Conservation (phyloP, 1,139 yeast species). For the Eremothecium coryli region DNA sequence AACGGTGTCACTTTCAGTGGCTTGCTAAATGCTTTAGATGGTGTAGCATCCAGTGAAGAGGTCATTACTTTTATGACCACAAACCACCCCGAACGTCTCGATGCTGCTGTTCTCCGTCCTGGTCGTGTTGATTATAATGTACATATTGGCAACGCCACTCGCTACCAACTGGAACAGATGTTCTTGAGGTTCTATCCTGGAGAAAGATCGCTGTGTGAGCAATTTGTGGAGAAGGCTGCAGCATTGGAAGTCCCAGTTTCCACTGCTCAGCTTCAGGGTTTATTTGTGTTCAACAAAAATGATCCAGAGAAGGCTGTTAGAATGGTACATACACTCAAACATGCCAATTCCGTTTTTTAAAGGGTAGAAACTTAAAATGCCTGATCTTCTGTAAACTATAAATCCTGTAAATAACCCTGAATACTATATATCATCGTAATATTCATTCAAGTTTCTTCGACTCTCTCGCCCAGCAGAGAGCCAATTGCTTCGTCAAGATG, state of each 20-base stretch:
- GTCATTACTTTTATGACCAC: conserved; percentile 97
- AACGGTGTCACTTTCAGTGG: conserved; percentile 96
- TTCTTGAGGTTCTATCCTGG: conserved; percentile 78
- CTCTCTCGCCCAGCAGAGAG: conserved; percentile 8
- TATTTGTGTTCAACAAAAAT: conserved; percentile 85
- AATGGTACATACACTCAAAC: conserved; percentile 43
- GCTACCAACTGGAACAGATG: conserved; percentile 72
- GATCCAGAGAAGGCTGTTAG: conserved; percentile 69
- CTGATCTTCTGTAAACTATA: background rate
- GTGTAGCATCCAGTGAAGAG: conserved; percentile 98
- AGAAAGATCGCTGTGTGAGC: conserved; percentile 48
- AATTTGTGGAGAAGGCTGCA: conserved; percentile 47
- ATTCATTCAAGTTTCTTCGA: background rate
- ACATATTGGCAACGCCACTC: conserved; percentile 75
- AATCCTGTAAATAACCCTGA: background rate
- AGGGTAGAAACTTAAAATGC: background rate
- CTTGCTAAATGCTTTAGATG: conserved; percentile 84
- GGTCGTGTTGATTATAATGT: conserved; percentile 89
- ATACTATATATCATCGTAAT: background rate
- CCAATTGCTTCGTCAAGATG: conserved; percentile 17
- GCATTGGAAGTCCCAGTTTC: conserved; percentile 55
- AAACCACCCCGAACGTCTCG: conserved; percentile 88
- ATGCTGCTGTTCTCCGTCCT: conserved; percentile 76
- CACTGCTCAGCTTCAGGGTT: conserved; percentile 92
- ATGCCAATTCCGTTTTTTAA: conserved; percentile 31